phyloP scores from a whole-genome alignment of 257 asterid genomes.

The Scutellaria galericulata region DNA sequence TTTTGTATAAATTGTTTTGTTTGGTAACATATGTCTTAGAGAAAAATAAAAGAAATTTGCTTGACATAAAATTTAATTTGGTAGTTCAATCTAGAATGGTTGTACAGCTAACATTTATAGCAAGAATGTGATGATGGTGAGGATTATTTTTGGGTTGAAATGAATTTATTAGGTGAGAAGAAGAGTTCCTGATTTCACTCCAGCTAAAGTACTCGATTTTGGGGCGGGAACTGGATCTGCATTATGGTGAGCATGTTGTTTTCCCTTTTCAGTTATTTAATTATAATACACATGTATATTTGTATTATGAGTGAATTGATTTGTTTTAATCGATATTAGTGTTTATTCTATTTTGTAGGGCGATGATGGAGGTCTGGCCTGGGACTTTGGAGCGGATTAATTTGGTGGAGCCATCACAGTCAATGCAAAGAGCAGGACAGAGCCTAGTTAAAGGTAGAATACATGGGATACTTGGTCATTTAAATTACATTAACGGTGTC shows the following conservation, averaged over 20 bases:
- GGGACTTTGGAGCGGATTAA: conserved; percentile 65
- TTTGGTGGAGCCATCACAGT: conserved; percentile 97
- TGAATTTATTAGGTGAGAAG: conserved; percentile 62
- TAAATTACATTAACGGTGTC: conserved; percentile 9
- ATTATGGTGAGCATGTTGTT: conserved; percentile 69
- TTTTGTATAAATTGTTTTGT: conserved; percentile 1
- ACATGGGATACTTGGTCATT: conserved; percentile 9
- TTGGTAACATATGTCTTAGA: conserved; percentile 10
- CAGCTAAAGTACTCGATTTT: conserved; percentile 88
- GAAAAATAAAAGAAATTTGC: not conserved
- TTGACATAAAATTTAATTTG: not conserved
- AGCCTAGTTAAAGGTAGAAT: conserved; percentile 71
- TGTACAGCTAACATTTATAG: conserved; percentile 7
- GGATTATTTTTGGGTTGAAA: conserved; percentile 31
- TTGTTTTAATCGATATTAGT: conserved; percentile 15
- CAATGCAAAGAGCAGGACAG: conserved; percentile 96
- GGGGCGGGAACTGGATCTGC: conserved; percentile 99
- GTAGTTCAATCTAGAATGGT: conserved; percentile 19
- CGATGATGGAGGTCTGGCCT: conserved; percentile 97
- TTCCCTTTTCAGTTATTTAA: conserved; percentile 10
- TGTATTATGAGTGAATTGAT: conserved; percentile 4
- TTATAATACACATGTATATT: not conserved
- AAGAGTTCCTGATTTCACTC: conserved; percentile 82
- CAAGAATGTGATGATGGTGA: conserved; percentile 22
- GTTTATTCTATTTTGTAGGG: conserved; percentile 54